Conservation (phyloP, 1,284 basidiomycete species). For the Leccinum pallidistipes region DNA sequence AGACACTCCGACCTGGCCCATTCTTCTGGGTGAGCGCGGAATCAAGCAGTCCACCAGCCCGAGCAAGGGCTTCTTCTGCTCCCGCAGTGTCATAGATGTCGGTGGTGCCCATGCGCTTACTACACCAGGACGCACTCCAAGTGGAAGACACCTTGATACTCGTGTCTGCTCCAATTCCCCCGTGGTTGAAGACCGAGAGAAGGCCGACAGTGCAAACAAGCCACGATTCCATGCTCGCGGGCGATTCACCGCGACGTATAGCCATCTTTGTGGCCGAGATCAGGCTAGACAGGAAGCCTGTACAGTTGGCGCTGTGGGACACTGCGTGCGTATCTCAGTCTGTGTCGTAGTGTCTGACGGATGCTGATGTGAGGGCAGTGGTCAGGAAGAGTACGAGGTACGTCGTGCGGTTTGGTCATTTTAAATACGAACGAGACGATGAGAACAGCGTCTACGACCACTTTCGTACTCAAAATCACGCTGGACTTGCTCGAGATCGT, state of each 20-base stretch:
- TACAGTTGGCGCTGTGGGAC: no score
- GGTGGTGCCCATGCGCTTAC: no score
- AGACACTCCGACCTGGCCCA: constrained; percentile 4
- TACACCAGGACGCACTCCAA: constrained; percentile 9
- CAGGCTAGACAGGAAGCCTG: no score
- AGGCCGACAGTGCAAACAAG: constrained; percentile 47
- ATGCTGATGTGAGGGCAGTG: no score
- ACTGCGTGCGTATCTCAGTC: no score
- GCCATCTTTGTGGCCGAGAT: no score
- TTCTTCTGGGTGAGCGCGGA: not conserved
- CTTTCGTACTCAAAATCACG: constrained; percentile 40
- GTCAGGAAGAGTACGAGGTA: no score
- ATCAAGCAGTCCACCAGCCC: not conserved
- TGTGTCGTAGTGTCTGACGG: no score
- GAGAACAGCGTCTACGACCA: no score
- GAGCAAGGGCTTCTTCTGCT: constrained; percentile 33
- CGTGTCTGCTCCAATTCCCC: constrained; percentile 16
- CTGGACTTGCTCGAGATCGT: constrained; percentile 98
- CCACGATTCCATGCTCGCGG: constrained; percentile 47
- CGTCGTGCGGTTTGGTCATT: no score
- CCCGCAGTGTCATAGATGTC: constrained; percentile 54
- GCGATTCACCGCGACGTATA: not conserved
- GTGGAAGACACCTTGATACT: constrained; percentile 24
- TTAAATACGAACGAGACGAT: no score
- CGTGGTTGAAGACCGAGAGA: constrained; percentile 24